phyloP scores from a whole-genome alignment of 257 asterid genomes.

The Lithospermum erythrorhizon region DNA sequence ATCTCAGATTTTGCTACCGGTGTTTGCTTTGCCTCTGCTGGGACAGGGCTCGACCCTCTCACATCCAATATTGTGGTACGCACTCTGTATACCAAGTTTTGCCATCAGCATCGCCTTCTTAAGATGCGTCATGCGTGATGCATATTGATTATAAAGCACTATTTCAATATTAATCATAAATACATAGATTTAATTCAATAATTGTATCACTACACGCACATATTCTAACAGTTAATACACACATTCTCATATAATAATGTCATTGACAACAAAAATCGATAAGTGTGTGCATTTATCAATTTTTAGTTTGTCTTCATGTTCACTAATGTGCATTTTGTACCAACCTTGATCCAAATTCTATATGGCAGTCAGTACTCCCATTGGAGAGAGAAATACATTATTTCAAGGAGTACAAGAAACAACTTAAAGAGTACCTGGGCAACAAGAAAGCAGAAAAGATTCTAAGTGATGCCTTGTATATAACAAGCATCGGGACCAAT shows the following conservation, averaged over 20 bases:
- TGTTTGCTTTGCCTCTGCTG: slow-evolving; percentile 92
- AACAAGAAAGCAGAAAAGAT: slow-evolving; percentile 36
- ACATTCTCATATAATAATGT: not conserved
- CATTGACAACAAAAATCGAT: not conserved
- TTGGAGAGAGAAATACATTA: slow-evolving; percentile 65
- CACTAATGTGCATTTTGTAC: not conserved
- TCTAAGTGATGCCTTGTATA: slow-evolving; percentile 41
- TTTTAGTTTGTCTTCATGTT: not conserved
- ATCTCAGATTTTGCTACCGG: slow-evolving; percentile 65
- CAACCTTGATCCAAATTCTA: not conserved
- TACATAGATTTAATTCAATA: no score
- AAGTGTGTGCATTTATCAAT: no score
- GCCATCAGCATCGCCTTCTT: no score
- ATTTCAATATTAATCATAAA: no score
- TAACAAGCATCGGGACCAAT: slow-evolving; percentile 72
- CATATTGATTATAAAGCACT: no score
- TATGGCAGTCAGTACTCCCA: slow-evolving; percentile 63
- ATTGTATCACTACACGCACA: not conserved
- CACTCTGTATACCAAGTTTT: not conserved
- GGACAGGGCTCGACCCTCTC: slow-evolving; percentile 72
- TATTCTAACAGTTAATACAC: not conserved
- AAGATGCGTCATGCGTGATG: no score
- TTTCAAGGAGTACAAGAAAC: slow-evolving; percentile 59
- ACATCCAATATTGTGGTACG: slow-evolving; percentile 73
- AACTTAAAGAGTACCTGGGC: slow-evolving; percentile 44